Percentiles rank a stretch among this genome's conserved stretches.
phyloP scores from a whole-genome alignment of 148 eudicot genomes.

The Camellia japonica region DNA sequence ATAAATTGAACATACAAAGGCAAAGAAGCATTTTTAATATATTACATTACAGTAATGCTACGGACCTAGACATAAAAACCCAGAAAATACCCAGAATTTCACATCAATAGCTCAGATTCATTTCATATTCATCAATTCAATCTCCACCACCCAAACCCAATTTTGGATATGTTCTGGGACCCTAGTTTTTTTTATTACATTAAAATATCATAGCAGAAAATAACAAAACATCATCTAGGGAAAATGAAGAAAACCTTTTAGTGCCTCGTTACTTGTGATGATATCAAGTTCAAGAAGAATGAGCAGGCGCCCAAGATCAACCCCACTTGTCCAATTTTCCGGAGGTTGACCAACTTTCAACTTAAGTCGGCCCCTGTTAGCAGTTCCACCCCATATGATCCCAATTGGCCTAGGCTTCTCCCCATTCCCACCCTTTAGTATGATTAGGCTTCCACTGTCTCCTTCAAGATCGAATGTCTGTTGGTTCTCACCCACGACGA shows the following conservation, averaged over 20 bases:
- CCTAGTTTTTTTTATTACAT: too few relatives aligned
- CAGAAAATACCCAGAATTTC: too few relatives aligned
- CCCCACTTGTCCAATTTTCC: constrained; percentile 98
- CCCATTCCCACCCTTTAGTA: constrained; percentile 68
- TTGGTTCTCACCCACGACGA: constrained; percentile 94
- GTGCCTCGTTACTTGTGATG: constrained; percentile 66
- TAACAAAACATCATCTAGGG: background rate
- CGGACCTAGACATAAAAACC: too few relatives aligned
- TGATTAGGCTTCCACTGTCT: constrained; percentile 91
- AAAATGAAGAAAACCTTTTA: constrained; percentile 52
- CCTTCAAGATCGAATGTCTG: constrained; percentile 98
- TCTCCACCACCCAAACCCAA: too few relatives aligned
- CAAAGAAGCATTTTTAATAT: background rate
- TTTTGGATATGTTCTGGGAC: too few relatives aligned
- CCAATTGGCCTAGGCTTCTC: constrained; percentile 94
- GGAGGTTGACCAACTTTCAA: constrained; percentile 91
- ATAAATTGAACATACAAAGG: background rate
- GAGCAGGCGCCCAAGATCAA: constrained; percentile 92
- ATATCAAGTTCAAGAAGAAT: constrained; percentile 92
- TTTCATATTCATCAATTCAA: too few relatives aligned
- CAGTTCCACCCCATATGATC: constrained; percentile 99
- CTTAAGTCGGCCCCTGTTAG: constrained; percentile 94
- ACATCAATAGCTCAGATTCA: too few relatives aligned
- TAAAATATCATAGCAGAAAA: constrained; percentile 6
- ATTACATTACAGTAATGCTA: too few relatives aligned